These are phyloP conservation scores for Thermothelomyces thermophilus DNA, from an alignment of 2,329 filamentous ascomycete species.

Conservation along the genomic window DNA sequence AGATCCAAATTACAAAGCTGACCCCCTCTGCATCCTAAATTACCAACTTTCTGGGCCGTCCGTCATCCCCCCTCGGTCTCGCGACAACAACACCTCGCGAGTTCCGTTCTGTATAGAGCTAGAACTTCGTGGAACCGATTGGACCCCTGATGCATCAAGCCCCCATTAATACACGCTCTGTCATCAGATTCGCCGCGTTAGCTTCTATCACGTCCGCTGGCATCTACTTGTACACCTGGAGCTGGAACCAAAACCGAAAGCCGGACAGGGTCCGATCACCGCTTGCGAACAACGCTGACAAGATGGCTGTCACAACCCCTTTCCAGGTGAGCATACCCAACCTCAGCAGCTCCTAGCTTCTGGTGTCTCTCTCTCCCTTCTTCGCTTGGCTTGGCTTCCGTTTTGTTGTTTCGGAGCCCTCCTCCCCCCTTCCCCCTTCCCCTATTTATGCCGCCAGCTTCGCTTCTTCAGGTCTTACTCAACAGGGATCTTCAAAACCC, in stretches of 20 bases:
- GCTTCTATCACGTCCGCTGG: constrained; percentile 23
- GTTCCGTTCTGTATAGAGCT: neutral
- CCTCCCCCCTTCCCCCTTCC: too few species aligned
- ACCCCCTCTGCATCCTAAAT: neutral
- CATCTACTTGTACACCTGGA: constrained; percentile 22
- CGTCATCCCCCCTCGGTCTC: neutral
- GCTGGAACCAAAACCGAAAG: constrained; percentile 9
- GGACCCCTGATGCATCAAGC: constrained; percentile 15
- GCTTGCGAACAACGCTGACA: constrained; percentile 22
- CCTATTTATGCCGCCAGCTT: neutral
- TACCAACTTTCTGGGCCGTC: neutral
- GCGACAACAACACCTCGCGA: neutral
- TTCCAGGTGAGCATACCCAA: constrained; percentile 36
- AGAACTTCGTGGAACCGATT: neutral
- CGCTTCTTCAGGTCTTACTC: neutral
- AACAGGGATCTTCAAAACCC: neutral
- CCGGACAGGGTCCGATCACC: constrained; percentile 11
- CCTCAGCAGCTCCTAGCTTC: neutral
- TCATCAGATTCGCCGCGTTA: constrained; percentile 20
- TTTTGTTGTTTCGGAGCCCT: constrained; percentile 14
- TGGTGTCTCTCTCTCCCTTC: neutral
- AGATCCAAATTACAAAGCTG: neutral
- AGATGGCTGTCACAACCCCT: constrained; percentile 39
- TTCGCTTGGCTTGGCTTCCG: too few species aligned
- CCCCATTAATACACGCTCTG: constrained; percentile 13